A percentile compares a stretch with the other conserved stretches of the same genome.
Evolutionary conservation across 2,329 filamentous ascomycete species (phyloP).

Genomic region (Colletotrichum gloeosporioides): DNA sequence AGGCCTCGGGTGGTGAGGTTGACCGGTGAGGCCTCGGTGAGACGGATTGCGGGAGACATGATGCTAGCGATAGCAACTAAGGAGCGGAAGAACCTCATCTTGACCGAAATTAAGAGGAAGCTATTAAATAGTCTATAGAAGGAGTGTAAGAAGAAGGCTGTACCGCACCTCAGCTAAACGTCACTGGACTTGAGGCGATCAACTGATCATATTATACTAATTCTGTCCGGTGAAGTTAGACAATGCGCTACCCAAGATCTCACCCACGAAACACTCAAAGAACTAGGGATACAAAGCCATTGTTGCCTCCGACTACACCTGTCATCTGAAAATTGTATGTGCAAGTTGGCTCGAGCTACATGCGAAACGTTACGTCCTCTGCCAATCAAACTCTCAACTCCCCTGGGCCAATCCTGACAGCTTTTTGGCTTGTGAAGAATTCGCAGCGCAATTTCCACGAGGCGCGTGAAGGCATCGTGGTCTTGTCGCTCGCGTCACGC

Average conservation of each 20-base stretch:
- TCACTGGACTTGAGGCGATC: slow-evolving; percentile 1
- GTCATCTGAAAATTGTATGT: neutral
- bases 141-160: neutral
- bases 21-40: neutral
- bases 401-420: neutral
- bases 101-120: neutral
- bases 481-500: neutral
- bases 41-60: neutral
- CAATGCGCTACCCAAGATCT: neutral
- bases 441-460: neutral
- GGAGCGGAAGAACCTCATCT: neutral
- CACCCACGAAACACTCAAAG: neutral
- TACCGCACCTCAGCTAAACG: neutral
- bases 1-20: neutral
- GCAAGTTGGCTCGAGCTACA: neutral
- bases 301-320: neutral
- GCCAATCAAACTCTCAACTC: neutral
- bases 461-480: neutral
- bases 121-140: neutral
- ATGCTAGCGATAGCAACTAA: neutral
- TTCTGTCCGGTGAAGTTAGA: neutral
- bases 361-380: neutral
- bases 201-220: slow-evolving; percentile 18
- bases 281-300: neutral
- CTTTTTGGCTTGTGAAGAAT: neutral